Base-by-base conservation (phyloP, 2,329 filamentous ascomycete species). In the Cladosporium sp. region DNA sequence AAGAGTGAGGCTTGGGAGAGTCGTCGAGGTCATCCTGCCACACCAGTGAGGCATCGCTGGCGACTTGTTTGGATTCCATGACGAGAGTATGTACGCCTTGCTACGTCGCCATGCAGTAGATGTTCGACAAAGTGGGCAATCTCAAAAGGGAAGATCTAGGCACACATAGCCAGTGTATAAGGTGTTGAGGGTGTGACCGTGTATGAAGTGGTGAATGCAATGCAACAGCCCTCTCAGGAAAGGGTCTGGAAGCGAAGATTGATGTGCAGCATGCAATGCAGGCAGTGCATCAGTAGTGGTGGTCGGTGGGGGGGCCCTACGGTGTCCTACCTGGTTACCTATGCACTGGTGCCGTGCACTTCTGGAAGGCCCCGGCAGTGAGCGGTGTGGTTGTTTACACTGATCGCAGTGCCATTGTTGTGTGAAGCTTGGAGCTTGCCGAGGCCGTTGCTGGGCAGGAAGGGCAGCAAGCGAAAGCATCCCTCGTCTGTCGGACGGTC, bases 1-100 rank as follows among this genome's bases (percentile, higher is more conserved):
- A 58, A 13, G 60, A 54, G 7, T 56, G 53, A 20, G 54, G 54
- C 7, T 19, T 36, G 29, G 41, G 7, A n/a, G 37, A 12, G 3
- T 36, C 38, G 3, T 36, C 38, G 1, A 18, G 37, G 5, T 48
- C 45, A 13, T 48, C 45, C 7, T 48, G 45, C 45, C 45, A 48
- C 41, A 48, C 40, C 8, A 48, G 45, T 11, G 45, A 48, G 45
- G 37, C 45, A 20, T 48, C 45, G 15, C 27, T 41, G 45, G 37
- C 45, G 17, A 48, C 20, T 15, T 48, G 45, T 19, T 48, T 48
- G 45, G 45, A 48, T 7, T 36, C 18, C 45, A 48, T 47, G 13
- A 17, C 7, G 13, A 17, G 11, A n/a, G 32, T 15, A 36, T 27
- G 32, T 36, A 36, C 32, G n/a, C 15, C 13, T 36, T 36, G 32